Base-by-base conservation (phyloP, 768 basidiomycete species). In the Lactarius sanguifluus region DNA sequence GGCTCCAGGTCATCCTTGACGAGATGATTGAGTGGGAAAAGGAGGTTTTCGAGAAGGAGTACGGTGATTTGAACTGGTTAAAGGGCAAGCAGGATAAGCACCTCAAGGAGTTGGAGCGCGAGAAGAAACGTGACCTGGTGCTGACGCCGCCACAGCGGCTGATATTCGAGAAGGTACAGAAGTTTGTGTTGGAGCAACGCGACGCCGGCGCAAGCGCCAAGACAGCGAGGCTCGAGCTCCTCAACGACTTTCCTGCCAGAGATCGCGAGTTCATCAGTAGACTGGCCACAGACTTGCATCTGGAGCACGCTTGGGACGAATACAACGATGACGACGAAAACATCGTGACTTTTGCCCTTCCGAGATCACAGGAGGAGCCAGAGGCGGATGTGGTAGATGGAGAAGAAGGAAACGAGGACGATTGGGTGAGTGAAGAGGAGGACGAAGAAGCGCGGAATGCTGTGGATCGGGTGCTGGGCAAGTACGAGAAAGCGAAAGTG, bases 11-110 rank as follows among this genome's bases (percentile, higher is more conserved):
- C 12, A 83, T 99, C 36, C 80, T 99, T 43, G 85, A 96, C 74
- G 90, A 97, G 79, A 90, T 99, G 84, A 85, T 86, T 3, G 77
- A 83, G 13, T 94, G 93, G 85, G 97, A 99, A 76, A 81, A 84
- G 64, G 95, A 96, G 64, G 82, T 92, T 3, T 99, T 96, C 69
- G 90, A 97, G 82, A 90, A 87, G 77, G 96, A 96, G 74, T 91
- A 89, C 70, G 86, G 89, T 8, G 96, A 98, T 74, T 69, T 86
- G 71, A 95, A 89, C 71, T 98, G 94, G 93, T 91, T 90, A 76
- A 96, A 94, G 78, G 93, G 95, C 15, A 97, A 98, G 79, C 94
- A 95, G 74, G 79, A 78, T 45, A 93, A 89, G 75, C 85, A 89
- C 72, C 76, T 84, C 54, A 83, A 85, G 66, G 86, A 86, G 70